Evolutionary conservation across 2,329 filamentous ascomycete genomes (phyloP).

Genomic region (Cadophora sp.): DNA sequence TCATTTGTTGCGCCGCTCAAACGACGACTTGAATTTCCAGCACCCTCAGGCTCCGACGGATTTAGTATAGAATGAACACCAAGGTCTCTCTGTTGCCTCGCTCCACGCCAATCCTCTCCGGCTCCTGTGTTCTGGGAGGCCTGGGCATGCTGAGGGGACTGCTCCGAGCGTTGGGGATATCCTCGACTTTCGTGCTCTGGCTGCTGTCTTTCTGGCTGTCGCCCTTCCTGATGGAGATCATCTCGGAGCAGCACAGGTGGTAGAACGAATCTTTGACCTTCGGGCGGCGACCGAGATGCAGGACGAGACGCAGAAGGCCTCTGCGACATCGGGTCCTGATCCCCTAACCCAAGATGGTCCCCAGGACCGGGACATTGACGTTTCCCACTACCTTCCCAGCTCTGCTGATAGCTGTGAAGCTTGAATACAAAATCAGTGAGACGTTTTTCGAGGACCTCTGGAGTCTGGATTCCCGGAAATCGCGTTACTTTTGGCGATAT

Average conservation of each 20-base stretch:
- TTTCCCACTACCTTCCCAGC: conserved; percentile 46
- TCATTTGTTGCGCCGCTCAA: conserved; percentile 35
- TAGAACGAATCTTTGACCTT: conserved; percentile 44
- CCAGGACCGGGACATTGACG: conserved; percentile 65
- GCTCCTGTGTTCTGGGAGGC: conserved; percentile 27
- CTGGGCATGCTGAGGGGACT: conserved; percentile 37
- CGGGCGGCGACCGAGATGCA: conserved; percentile 54
- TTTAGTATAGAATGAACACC: conserved; percentile 48
- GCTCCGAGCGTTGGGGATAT: conserved; percentile 34
- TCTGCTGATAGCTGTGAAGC: conserved; percentile 46
- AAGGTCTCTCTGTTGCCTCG: conserved; percentile 42
- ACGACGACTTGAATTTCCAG: conserved; percentile 32
- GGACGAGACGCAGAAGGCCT: conserved; percentile 62
- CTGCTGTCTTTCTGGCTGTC: conserved; percentile 38
- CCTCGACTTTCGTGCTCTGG: conserved; percentile 36
- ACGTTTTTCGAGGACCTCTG: conserved; percentile 42
- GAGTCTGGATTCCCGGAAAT: conserved; percentile 40
- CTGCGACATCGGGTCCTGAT: conserved; percentile 70
- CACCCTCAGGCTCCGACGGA: conserved; percentile 42
- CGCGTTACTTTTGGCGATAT: conserved; percentile 41
- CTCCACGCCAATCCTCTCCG: conserved; percentile 39
- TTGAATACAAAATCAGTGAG: conserved; percentile 45
- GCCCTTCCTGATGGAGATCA: conserved; percentile 39
- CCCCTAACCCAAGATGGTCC: conserved; percentile 59
- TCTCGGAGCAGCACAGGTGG: conserved; percentile 46